phyloP scores from a whole-genome alignment of 768 basidiomycete genomes.

The Boletus rubroflammeus region DNA sequence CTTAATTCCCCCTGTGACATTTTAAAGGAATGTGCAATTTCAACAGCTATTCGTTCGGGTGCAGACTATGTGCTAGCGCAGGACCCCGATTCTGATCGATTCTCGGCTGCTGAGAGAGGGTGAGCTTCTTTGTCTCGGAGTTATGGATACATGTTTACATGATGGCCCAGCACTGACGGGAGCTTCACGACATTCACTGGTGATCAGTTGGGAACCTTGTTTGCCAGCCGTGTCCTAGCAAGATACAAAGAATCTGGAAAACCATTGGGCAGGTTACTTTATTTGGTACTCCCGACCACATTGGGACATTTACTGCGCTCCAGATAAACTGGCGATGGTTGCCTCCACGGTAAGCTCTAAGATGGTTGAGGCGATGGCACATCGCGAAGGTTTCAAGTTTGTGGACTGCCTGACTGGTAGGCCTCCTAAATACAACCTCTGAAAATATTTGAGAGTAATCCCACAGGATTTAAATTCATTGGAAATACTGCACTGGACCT shows the following conservation, averaged over 20 bases:
- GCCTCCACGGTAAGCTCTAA: slow-evolving; percentile 90
- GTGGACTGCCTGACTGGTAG: slow-evolving; percentile 81
- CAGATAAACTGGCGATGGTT: slow-evolving; percentile 74
- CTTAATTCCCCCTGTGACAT: neutral
- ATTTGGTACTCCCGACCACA: slow-evolving; percentile 35
- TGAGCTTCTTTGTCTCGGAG: slow-evolving; percentile 26
- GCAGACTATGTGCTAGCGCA: slow-evolving; percentile 76
- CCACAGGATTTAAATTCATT: slow-evolving; percentile 82
- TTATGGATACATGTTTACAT: neutral
- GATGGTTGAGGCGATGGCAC: slow-evolving; percentile 79
- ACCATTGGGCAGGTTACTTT: slow-evolving; percentile 36
- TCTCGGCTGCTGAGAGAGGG: slow-evolving; percentile 72
- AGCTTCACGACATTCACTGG: slow-evolving; percentile 75
- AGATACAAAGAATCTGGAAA: slow-evolving; percentile 45
- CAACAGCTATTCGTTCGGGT: slow-evolving; percentile 50
- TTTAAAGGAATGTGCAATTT: slow-evolving; percentile 67
- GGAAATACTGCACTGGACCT: slow-evolving; percentile 77
- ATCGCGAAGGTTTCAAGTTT: slow-evolving; percentile 75
- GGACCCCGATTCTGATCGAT: slow-evolving; percentile 86
- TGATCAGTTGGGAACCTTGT: slow-evolving; percentile 71
- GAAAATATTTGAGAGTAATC: slow-evolving; percentile 1
- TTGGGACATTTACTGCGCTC: slow-evolving; percentile 33
- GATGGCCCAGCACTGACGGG: slow-evolving; percentile 34
- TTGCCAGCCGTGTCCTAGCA: slow-evolving; percentile 46
- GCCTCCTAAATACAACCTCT: neutral